Percentiles rank a stretch among this genome's conserved stretches.
Conservation (phyloP, 176 grass and related monocot species). For the Eleusine coracana region DNA sequence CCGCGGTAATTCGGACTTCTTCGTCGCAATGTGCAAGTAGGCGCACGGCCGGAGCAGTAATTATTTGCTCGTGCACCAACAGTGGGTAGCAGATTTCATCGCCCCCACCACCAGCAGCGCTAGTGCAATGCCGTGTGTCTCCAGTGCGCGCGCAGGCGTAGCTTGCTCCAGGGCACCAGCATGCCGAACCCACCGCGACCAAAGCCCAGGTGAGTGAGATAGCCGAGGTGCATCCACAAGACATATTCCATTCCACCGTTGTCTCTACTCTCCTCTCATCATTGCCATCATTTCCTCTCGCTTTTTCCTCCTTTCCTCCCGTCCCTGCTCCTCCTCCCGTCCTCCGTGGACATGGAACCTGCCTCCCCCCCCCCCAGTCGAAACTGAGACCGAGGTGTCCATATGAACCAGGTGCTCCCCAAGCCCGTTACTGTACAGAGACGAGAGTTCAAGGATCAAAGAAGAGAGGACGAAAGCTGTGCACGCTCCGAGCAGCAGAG, state of each 20-base stretch:
- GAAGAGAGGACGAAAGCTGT: not conserved
- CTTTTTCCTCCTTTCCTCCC: not conserved
- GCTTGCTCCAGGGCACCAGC: not conserved
- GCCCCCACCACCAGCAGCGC: not conserved
- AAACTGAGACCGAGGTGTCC: not conserved
- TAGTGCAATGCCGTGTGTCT: not conserved
- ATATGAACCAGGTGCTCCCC: not conserved
- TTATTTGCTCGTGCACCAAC: slow-evolving; percentile 28
- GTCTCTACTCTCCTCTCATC: slow-evolving; percentile 28
- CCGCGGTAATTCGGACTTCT: not conserved
- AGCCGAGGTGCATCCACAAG: not conserved
- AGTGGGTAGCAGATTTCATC: slow-evolving; percentile 25
- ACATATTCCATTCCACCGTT: slow-evolving; percentile 29
- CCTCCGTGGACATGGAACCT: not conserved
- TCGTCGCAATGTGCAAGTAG: not conserved
- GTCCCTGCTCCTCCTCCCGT: not conserved
- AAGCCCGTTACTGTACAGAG: not conserved
- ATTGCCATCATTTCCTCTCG: slow-evolving; percentile 23
- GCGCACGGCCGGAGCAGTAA: not conserved
- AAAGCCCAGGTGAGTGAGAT: slow-evolving; percentile 1
- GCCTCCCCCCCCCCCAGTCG: not conserved
- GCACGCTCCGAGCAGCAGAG: not conserved
- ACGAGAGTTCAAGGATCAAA: not conserved
- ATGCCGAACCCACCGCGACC: not conserved
- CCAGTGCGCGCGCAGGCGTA: not conserved